Percentiles rank a stretch among this genome's conserved stretches.
Conservation (phyloP, 176 grass and related monocot species). For the Oryza coarctata region DNA sequence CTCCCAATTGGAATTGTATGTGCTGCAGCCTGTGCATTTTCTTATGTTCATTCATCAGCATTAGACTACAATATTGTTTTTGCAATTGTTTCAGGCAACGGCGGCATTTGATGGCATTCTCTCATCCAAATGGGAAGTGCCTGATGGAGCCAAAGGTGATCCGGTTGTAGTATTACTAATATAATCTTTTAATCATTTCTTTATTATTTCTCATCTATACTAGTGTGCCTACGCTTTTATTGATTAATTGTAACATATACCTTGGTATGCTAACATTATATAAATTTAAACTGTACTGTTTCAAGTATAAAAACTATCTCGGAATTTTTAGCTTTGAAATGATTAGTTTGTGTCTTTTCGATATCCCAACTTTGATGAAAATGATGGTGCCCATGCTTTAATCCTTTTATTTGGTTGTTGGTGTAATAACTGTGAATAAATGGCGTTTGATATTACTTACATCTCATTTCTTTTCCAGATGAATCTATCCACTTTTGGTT, state of each 20-base stretch:
- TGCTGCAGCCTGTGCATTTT: slow-evolving; percentile 27
- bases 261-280: background rate
- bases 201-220: slow-evolving; percentile 10
- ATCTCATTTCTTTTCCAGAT: slow-evolving; percentile 13
- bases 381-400: slow-evolving; percentile 16
- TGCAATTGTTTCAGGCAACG: slow-evolving; percentile 62
- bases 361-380: slow-evolving; percentile 6
- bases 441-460: slow-evolving; percentile 14
- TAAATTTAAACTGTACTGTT: background rate
- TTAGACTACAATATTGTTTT: slow-evolving; percentile 17
- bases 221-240: background rate
- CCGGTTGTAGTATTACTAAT: background rate
- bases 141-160: slow-evolving; percentile 94
- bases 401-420: background rate
- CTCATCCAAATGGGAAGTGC: slow-evolving; percentile 92
- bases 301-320: background rate
- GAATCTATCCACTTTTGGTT: slow-evolving; percentile 4
- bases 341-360: slow-evolving; percentile 1
- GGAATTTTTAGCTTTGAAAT: background rate
- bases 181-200: background rate
- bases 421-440: background rate
- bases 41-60: slow-evolving; percentile 10
- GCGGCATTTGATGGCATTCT: slow-evolving; percentile 79
- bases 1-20: slow-evolving; percentile 85
- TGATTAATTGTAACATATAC: slow-evolving; percentile 3